A percentile compares a stretch with the other conserved stretches of the same genome.
Evolutionary conservation across 176 grass and related monocot genomes (phyloP).

Genomic region (Oryza brachyantha): DNA sequence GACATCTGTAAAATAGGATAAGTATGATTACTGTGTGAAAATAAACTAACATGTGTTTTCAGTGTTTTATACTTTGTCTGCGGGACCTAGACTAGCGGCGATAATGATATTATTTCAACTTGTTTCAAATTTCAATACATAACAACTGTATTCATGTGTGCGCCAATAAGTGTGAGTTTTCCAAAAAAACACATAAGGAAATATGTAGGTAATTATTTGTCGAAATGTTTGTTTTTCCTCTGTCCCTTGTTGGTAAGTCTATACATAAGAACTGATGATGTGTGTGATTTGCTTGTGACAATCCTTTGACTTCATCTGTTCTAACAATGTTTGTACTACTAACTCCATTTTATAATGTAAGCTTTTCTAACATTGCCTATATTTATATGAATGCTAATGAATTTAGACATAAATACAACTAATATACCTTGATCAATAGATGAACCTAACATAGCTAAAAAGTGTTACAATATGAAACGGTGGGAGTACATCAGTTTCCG

Average conservation of each 20-base stretch:
- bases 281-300: not conserved
- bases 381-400: too few relatives aligned
- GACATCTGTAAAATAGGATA: conserved; percentile 34
- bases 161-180: not conserved
- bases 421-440: too few relatives aligned
- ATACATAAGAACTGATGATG: conserved; percentile 9
- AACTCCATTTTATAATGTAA: too few relatives aligned
- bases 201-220: too few relatives aligned
- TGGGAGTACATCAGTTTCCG: not conserved
- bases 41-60: conserved; percentile 22
- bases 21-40: conserved; percentile 24
- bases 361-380: too few relatives aligned
- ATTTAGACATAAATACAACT: too few relatives aligned
- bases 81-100: conserved; percentile 16
- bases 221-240: not conserved
- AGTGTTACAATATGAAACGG: too few relatives aligned
- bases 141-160: not conserved
- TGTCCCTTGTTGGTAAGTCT: not conserved
- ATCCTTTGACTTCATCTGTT: conserved; percentile 15
- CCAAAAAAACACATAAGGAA: conserved; percentile 11
- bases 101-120: conserved; percentile 17
- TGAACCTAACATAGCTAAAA: too few relatives aligned
- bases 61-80: conserved; percentile 29
- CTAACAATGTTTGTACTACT: conserved; percentile 7
- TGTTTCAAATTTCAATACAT: conserved; percentile 24